These are phyloP conservation scores for Nyssa sinensis DNA, from an alignment of 148 eudicot species.

Conservation along the genomic window DNA sequence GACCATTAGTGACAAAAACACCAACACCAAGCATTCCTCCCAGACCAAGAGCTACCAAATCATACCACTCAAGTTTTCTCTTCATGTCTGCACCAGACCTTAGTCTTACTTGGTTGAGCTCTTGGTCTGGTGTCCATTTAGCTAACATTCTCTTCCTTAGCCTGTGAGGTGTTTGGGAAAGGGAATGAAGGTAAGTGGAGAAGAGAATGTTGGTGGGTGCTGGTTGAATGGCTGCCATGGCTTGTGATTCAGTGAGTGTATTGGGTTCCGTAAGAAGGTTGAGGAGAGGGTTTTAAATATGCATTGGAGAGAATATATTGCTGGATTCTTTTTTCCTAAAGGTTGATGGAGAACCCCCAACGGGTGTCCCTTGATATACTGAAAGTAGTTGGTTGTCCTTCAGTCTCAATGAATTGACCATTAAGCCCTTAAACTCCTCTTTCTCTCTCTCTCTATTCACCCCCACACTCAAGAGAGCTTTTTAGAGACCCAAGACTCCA, in stretches of 20 bases:
- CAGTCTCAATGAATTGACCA: constrained; percentile 1
- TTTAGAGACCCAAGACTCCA: constrained; percentile 26
- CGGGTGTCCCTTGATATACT: too few relatives aligned
- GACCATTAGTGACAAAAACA: constrained; percentile 78
- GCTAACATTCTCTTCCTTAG: constrained; percentile 61
- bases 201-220: constrained; percentile 17
- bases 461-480: too few relatives aligned
- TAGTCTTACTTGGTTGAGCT: constrained; percentile 65
- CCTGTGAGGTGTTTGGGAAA: constrained; percentile 62
- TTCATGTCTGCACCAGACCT: constrained; percentile 91
- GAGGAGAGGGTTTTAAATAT: constrained; percentile 24
- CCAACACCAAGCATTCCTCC: constrained; percentile 94
- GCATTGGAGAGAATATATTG: constrained; percentile 22
- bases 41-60: constrained; percentile 65
- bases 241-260: constrained; percentile 3
- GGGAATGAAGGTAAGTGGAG: constrained; percentile 42
- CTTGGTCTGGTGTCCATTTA: constrained; percentile 74
- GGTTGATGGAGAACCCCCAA: constrained; percentile 1
- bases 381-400: too few relatives aligned
- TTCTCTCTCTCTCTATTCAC: background rate
- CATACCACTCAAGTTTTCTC: constrained; percentile 63
- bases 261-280: constrained; percentile 14
- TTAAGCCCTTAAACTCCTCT: constrained; percentile 17
- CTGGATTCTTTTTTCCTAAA: background rate
- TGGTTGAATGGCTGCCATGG: constrained; percentile 22